A percentile compares a stretch with the other conserved stretches of the same genome.
Conservation (phyloP, 805 yeast species). For the Suhomyces xylopsoci region DNA sequence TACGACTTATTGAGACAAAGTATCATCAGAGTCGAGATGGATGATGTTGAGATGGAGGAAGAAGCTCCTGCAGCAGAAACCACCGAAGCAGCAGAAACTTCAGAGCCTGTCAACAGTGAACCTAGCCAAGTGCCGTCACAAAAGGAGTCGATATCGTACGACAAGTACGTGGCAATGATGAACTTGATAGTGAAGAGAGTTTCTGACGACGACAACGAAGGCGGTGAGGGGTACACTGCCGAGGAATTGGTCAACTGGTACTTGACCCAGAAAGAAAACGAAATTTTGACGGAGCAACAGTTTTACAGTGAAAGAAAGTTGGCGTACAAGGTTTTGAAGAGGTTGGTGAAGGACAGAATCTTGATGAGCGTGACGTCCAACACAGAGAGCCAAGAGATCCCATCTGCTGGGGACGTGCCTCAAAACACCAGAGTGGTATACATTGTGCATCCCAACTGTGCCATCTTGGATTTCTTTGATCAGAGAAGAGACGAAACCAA, state of each 20-base stretch:
- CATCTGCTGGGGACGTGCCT: conserved; percentile 15
- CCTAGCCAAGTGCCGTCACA: conserved; percentile 20
- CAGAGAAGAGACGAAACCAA: conserved; percentile 13
- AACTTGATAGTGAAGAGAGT: conserved; percentile 67
- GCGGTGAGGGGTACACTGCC: conserved; percentile 61
- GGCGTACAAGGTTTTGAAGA: conserved; percentile 75
- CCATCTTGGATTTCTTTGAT: conserved; percentile 65
- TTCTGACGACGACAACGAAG: conserved; percentile 50
- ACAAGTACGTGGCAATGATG: conserved; percentile 82
- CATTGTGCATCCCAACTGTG: conserved; percentile 76
- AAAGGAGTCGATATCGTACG: conserved; percentile 61
- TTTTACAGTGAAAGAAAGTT: conserved; percentile 67
- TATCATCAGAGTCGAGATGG: conserved; percentile 89
- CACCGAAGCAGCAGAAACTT: conserved; percentile 3
- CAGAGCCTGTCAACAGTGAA: not conserved
- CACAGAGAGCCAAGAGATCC: conserved; percentile 28
- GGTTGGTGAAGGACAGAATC: conserved; percentile 80
- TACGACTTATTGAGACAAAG: conserved; percentile 85
- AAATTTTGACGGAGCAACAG: conserved; percentile 64
- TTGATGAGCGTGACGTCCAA: conserved; percentile 53
- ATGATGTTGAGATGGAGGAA: conserved; percentile 82
- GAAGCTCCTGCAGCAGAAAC: conserved; percentile 14
- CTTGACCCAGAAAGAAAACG: conserved; percentile 67
- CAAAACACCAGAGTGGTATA: conserved; percentile 32
- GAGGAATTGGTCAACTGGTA: conserved; percentile 78